Percentiles rank a stretch among this genome's conserved stretches.
Conservation (phyloP, 2,329 filamentous ascomycete species). For the Exophiala sideris region DNA sequence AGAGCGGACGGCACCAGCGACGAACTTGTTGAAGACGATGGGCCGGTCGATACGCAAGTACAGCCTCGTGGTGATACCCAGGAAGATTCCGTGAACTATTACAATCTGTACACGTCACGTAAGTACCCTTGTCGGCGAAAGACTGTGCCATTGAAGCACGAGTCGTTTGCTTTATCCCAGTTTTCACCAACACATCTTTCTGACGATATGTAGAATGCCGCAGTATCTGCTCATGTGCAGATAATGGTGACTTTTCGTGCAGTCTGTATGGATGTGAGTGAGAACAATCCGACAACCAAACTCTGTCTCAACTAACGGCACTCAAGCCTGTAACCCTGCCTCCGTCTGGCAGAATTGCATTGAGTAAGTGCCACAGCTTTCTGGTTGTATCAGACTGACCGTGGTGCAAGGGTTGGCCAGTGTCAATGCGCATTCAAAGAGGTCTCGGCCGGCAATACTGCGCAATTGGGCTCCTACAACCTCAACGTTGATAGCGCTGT, state of each 20-base stretch:
- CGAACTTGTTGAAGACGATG: not conserved
- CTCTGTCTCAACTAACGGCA: too few relatives aligned
- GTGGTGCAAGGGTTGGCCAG: not conserved
- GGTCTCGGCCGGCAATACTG: not conserved
- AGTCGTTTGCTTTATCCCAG: too few relatives aligned
- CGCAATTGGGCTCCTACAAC: not conserved
- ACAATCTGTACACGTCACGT: not conserved
- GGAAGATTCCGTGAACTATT: not conserved
- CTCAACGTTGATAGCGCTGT: not conserved
- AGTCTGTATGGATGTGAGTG: not conserved
- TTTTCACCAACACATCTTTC: too few relatives aligned
- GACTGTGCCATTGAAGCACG: too few relatives aligned
- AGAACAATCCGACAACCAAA: too few relatives aligned
- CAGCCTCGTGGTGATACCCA: not conserved
- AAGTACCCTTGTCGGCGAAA: too few relatives aligned
- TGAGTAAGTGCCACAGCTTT: not conserved
- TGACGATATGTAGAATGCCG: too few relatives aligned
- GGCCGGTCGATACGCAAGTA: not conserved
- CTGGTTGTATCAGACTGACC: not conserved
- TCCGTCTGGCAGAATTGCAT: too few relatives aligned
- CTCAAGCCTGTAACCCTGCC: too few relatives aligned
- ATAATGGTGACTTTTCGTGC: not conserved
- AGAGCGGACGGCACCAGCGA: not conserved
- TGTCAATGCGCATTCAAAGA: not conserved
- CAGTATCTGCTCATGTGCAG: not conserved